These are phyloP conservation scores for Silene latifolia DNA, from an alignment of 148 eudicot genomes.

Conservation along the genomic window DNA sequence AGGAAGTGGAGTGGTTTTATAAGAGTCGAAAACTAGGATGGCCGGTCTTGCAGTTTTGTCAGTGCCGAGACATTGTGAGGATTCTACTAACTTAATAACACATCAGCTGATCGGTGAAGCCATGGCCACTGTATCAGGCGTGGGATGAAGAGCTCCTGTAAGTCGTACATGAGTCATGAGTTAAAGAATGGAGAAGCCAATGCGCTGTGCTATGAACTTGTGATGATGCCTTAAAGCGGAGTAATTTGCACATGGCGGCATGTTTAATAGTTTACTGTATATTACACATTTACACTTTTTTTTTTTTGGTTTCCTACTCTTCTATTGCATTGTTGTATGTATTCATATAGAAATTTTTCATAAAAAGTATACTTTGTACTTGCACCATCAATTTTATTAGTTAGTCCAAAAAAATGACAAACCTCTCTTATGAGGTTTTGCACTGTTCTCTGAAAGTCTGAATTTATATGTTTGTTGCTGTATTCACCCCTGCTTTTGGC, in stretches of 20 bases:
- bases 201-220: background rate
- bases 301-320: background rate
- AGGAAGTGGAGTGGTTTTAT: constrained; percentile 21
- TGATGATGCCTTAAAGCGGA: too few relatives aligned
- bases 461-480: too few relatives aligned
- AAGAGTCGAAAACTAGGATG: background rate
- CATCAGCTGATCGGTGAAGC: background rate
- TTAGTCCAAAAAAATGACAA: too few relatives aligned
- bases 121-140: background rate
- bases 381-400: too few relatives aligned
- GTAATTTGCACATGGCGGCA: too few relatives aligned
- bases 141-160: background rate
- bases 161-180: constrained; percentile 1
- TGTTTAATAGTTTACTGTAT: background rate
- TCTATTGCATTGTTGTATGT: too few relatives aligned
- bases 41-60: background rate
- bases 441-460: too few relatives aligned
- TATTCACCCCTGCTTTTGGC: too few relatives aligned
- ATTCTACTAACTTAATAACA: background rate
- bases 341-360: too few relatives aligned
- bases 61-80: background rate
- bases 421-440: too few relatives aligned
- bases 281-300: background rate
- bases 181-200: background rate
- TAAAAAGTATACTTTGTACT: too few relatives aligned